Percentiles rank a stretch among this genome's conserved stretches.
Conservation (phyloP, 345 rosid genomes). For the Syzygium oleosum region DNA sequence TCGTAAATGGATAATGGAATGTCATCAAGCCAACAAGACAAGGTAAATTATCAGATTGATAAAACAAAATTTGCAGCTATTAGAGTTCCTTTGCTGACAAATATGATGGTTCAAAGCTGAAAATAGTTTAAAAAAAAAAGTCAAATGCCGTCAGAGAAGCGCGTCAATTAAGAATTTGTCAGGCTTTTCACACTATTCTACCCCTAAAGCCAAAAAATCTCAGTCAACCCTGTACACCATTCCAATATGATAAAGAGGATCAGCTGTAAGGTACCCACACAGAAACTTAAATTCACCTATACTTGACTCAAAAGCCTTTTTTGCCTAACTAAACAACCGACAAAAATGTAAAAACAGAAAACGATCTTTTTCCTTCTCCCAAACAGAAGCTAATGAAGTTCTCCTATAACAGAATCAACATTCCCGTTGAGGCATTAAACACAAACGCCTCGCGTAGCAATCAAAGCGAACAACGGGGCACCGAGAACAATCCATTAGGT, state of each 20-base stretch:
- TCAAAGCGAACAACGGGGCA: no score
- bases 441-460: no score
- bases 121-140: background rate
- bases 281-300: no score
- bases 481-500: no score
- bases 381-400: no score
- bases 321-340: no score
- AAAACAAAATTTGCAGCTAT: background rate
- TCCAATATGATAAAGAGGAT: background rate
- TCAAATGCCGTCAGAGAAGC: background rate
- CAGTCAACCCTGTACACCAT: background rate
- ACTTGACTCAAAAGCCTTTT: no score
- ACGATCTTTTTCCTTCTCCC: no score
- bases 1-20: background rate
- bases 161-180: background rate
- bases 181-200: background rate
- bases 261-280: no score
- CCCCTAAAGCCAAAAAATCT: background rate
- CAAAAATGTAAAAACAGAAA: no score
- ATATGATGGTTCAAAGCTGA: background rate
- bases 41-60: background rate
- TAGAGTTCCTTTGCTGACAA: fast-evolving
- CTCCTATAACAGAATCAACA: no score
- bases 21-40: fast-evolving
- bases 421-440: no score